Conservation (phyloP, 2,329 filamentous ascomycete genomes). For the Arthrinium puccinioides region DNA sequence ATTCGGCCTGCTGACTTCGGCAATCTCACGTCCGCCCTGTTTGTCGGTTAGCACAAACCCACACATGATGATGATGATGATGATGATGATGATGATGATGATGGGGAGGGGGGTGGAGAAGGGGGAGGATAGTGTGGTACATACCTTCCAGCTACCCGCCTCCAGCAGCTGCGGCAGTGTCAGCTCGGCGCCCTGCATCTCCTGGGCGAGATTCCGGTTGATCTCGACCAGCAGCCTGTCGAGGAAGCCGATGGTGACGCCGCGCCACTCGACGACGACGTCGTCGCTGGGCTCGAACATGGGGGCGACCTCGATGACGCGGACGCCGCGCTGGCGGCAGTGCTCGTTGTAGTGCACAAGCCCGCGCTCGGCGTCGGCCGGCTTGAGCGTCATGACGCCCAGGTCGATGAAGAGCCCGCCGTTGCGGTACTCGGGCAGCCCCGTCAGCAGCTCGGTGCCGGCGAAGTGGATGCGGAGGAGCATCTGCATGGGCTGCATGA, state of each 20-base stretch:
- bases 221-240: conserved; percentile 46
- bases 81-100: no score
- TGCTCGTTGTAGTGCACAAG: conserved; percentile 30
- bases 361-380: conserved; percentile 33
- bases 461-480: conserved; percentile 43
- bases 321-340: conserved; percentile 15
- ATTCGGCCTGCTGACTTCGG: conserved; percentile 89
- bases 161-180: conserved; percentile 44
- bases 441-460: conserved; percentile 52
- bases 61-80: no score
- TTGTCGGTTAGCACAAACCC: conserved; percentile 12
- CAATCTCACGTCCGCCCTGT: conserved; percentile 86
- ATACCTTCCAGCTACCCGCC: conserved; percentile 44
- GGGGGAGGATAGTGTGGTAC: not conserved
- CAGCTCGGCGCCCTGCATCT: conserved; percentile 26
- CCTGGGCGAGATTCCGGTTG: conserved; percentile 24
- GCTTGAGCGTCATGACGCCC: conserved; percentile 43
- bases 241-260: conserved; percentile 52
- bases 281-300: conserved; percentile 54
- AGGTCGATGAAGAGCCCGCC: conserved; percentile 61
- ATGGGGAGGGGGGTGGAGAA: no score
- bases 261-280: conserved; percentile 60
- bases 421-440: conserved; percentile 65
- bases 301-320: conserved; percentile 43
- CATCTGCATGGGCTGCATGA: conserved; percentile 57